Percentiles rank a stretch among this genome's conserved stretches.
Evolutionary conservation across 768 basidiomycete genomes (phyloP).

Genomic region (Pisolithus sp.): DNA sequence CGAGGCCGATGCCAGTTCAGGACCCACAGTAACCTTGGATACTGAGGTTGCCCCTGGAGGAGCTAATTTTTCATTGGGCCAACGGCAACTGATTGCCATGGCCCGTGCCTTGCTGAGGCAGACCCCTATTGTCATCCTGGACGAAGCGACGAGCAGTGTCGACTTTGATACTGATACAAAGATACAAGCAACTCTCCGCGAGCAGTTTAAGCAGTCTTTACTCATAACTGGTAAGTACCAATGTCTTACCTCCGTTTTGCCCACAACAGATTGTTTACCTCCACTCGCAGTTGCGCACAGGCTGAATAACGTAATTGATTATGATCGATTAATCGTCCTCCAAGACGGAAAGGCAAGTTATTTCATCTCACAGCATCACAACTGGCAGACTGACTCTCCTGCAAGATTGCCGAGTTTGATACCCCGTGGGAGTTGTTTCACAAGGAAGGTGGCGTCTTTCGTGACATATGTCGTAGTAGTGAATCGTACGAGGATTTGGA

Average conservation of each 20-base stretch:
- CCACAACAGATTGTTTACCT: background rate
- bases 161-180: slow-evolving; percentile 86
- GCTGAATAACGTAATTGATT: slow-evolving; percentile 72
- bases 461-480: slow-evolving; percentile 65
- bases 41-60: slow-evolving; percentile 83
- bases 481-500: slow-evolving; percentile 23
- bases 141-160: slow-evolving; percentile 82
- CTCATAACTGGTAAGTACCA: slow-evolving; percentile 59
- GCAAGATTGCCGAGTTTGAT: slow-evolving; percentile 56
- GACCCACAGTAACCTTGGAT: slow-evolving; percentile 54
- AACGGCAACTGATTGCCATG: slow-evolving; percentile 84
- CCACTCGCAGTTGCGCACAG: slow-evolving; percentile 52
- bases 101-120: slow-evolving; percentile 70
- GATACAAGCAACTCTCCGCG: slow-evolving; percentile 82
- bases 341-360: slow-evolving; percentile 36
- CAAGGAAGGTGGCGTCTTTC: slow-evolving; percentile 58
- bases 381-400: background rate
- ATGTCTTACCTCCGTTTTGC: background rate
- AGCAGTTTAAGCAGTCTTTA: slow-evolving; percentile 73
- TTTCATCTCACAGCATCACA: slow-evolving; percentile 16
- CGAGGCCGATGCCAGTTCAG: slow-evolving; percentile 22
- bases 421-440: slow-evolving; percentile 64
- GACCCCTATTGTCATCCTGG: slow-evolving; percentile 69
- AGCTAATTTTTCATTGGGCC: slow-evolving; percentile 88
- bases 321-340: slow-evolving; percentile 74